phyloP scores from a whole-genome alignment of 2,329 filamentous ascomycete genomes.

The Orbilia brochopaga region DNA sequence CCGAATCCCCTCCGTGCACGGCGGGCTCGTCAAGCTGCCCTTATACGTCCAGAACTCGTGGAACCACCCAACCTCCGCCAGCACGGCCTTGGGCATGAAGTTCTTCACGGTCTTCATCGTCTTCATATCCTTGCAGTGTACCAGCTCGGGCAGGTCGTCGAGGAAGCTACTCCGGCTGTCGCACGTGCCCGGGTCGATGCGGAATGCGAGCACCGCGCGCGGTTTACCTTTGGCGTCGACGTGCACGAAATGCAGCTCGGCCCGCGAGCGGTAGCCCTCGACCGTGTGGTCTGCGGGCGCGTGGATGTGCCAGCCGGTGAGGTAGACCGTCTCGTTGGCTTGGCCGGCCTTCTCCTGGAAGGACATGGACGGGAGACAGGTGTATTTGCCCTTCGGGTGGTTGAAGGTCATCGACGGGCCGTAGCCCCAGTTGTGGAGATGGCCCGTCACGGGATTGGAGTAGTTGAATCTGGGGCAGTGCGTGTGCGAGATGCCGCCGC shows the following conservation, averaged over 20 bases:
- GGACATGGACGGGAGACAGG: slow-evolving; percentile 58
- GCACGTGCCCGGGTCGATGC: slow-evolving; percentile 59
- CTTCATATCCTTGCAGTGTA: slow-evolving; percentile 58
- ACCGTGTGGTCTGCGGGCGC: slow-evolving; percentile 63
- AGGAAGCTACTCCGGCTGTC: slow-evolving; percentile 59
- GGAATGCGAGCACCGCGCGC: slow-evolving; percentile 61
- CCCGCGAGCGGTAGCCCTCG: slow-evolving; percentile 59
- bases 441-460: slow-evolving; percentile 57
- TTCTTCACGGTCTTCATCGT: slow-evolving; percentile 49
- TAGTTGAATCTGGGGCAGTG: slow-evolving; percentile 61
- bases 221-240: slow-evolving; percentile 59
- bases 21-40: slow-evolving; percentile 62
- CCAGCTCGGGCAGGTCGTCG: slow-evolving; percentile 59
- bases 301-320: slow-evolving; percentile 64
- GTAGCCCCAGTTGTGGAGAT: slow-evolving; percentile 63
- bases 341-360: slow-evolving; percentile 58
- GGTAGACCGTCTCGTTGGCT: slow-evolving; percentile 59
- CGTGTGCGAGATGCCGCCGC: slow-evolving; percentile 58
- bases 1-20: slow-evolving; percentile 61
- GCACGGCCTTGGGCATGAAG: slow-evolving; percentile 57
- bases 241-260: slow-evolving; percentile 63
- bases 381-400: slow-evolving; percentile 57
- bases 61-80: slow-evolving; percentile 59
- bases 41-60: slow-evolving; percentile 62
- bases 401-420: slow-evolving; percentile 61